phyloP scores from a whole-genome alignment of 805 yeast species.

The Sugiyamaella boreocaroliniensis region DNA sequence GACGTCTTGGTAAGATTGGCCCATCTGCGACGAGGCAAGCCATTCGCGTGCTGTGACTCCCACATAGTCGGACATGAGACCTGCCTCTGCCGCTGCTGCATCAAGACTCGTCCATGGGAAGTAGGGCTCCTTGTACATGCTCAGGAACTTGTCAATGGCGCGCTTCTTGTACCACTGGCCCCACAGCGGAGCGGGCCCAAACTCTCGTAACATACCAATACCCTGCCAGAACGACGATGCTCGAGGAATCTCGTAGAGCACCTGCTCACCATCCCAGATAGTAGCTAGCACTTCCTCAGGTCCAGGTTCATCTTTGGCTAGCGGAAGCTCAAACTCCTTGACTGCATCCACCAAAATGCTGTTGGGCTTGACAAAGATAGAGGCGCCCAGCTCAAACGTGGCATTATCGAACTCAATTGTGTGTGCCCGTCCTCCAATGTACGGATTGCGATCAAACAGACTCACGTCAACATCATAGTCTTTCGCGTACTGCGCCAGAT shows the following conservation, averaged over 20 bases:
- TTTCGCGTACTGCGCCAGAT: constrained; percentile 35
- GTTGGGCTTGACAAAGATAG: constrained; percentile 39
- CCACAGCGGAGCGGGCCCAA: constrained; percentile 22
- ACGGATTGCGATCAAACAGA: constrained; percentile 35
- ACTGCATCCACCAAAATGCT: constrained; percentile 36
- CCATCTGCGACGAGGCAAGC: constrained; percentile 23
- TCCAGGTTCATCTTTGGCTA: constrained; percentile 5
- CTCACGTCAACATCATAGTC: constrained; percentile 33
- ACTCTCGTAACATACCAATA: constrained; percentile 6
- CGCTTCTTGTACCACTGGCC: constrained; percentile 18
- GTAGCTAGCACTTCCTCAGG: constrained; percentile 16
- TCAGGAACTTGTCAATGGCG: constrained; percentile 29
- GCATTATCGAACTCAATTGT: constrained; percentile 31
- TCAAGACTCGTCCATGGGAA: constrained; percentile 37
- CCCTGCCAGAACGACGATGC: constrained; percentile 9
- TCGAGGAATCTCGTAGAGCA: constrained; percentile 3
- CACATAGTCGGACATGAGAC: constrained; percentile 25
- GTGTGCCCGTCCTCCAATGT: constrained; percentile 43
- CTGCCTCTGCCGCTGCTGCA: constrained; percentile 19
- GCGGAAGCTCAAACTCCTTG: constrained; percentile 30
- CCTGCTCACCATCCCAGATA: constrained; percentile 34
- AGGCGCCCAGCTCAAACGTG: constrained; percentile 41
- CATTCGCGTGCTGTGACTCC: constrained; percentile 23
- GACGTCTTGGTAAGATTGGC: constrained; percentile 26
- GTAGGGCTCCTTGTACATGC: constrained; percentile 24